Evolutionary conservation across 1,139 yeast species (phyloP), one percentile per base, ranked within the genome.

Genomic region (Taiozyma onychis): DNA sequence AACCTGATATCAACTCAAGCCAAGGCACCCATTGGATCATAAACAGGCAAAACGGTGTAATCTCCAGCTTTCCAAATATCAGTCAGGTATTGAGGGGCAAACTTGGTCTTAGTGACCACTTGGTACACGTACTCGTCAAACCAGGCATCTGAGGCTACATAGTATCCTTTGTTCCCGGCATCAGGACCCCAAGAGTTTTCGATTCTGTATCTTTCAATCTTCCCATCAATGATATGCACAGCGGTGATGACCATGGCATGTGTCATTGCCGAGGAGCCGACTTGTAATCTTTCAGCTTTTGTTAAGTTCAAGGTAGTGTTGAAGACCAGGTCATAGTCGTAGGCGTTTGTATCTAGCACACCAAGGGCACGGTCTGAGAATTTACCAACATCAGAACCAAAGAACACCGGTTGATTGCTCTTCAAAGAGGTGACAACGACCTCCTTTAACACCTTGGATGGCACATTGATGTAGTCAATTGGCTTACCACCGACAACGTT

Each of bases 21-120:
- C 56, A 87, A 74, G 3, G 93, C 84, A 45, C 95, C 95, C 86
- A 88, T 83, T 46, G 95, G 95, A 63, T 87, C 95, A 72, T 85
- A 86, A 50, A 81, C 85, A 43, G 93, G 93, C 53, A 87, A 74
- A 13, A 76, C 77, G 45, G 71, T 73, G 57, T 77, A 84, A 28
- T 78, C 75, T 44, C 65, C 64, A 6, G 55, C 52, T 39, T 56
- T 57, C 56, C 66, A 66, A 57, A 77, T 76, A 44, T 71, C 68
- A 62, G 79, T 77, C 45, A 80, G 64, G 11, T 74, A 71, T 52
- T 69, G 70, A 43, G 79, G 78, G 51, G 78, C 80, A 48, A 74
- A 74, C 57, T 78, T 76, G 61, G 77, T 75, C 58, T 74, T 78
- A 21, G 85, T 80, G 34, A 88, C 95, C 56, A 88, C 78, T 70